Evolutionary conservation across 148 eudicot species (phyloP), one percentile per base, ranked within the genome.

Genomic region (Polygonum aviculare): DNA sequence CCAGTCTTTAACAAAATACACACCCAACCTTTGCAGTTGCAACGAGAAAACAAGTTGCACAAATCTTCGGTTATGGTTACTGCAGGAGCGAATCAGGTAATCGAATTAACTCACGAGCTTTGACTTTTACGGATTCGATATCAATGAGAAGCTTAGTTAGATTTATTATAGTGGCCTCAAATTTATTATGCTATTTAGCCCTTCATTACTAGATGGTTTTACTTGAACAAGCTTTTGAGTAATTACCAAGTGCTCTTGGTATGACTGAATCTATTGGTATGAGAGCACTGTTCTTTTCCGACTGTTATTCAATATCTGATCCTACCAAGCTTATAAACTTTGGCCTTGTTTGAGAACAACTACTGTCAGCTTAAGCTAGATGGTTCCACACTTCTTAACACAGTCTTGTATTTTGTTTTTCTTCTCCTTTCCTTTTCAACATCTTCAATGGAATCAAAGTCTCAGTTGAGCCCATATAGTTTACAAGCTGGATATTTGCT

Each of bases 71-170:
- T 96, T 80, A 91, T 93, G 97, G 99, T 96, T 76, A 96, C 99
- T 60, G 99, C 99, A 59, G 99, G 99, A 7, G 99, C 99, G 55
- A 96, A 96, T 85, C 99, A 96, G 98, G 98, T 96, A 36, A 38
- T 69, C 15, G 67, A 12, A 7, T 12, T 8, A 5, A 26, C 33
- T 62, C 69, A 11, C 1, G 4, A 60, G 19, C 60, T n/a, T 7
- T 54, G 22, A 2, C 21, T 52, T 54, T n/a, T 8, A 21, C 7
- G 31, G 31, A 9, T 16, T 7, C 12, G 21, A 55, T 55, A 21
- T 0, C 12, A 55, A 6, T 55, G 33, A 55, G 31, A 55, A 55
- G 62, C 62, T 55, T 55, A 21, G 62, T 55, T 55, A 0, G 62
- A 19, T 55, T 55, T 55, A 19, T 2, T 19, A 54, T 54, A 54